Evolutionary conservation across 805 yeast species (phyloP).

Genomic region (Metschnikowia henanensis): DNA sequence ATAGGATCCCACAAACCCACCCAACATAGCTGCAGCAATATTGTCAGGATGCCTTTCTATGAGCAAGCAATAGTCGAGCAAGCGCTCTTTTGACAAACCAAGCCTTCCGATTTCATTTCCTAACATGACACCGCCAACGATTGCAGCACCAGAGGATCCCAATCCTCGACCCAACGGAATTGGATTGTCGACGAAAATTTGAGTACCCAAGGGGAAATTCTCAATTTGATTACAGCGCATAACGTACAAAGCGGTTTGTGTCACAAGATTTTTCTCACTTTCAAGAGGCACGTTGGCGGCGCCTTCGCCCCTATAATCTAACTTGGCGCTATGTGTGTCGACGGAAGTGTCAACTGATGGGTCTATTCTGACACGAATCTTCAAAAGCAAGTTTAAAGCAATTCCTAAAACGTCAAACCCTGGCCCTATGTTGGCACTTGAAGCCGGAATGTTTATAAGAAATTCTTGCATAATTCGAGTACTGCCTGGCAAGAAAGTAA

Average conservation of each 20-base stretch:
- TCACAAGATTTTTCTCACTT: constrained; percentile 80
- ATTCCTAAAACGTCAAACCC: constrained; percentile 97
- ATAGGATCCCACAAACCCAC: constrained; percentile 96
- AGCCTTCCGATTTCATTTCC: constrained; percentile 84
- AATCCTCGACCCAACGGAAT: constrained; percentile 96
- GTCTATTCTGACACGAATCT: constrained; percentile 68
- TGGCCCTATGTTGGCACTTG: constrained; percentile 98
- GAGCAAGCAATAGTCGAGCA: constrained; percentile 94
- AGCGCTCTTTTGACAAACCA: constrained; percentile 70
- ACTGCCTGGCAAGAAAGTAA: too few relatives aligned
- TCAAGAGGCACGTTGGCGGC: constrained; percentile 74
- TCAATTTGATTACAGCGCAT: constrained; percentile 78
- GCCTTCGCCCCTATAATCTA: constrained; percentile 80
- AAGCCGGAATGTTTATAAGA: constrained; percentile 82
- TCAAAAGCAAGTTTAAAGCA: constrained; percentile 75
- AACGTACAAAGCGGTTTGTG: constrained; percentile 91
- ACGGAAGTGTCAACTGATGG: constrained; percentile 42
- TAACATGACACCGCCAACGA: constrained; percentile 91
- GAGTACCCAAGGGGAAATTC: constrained; percentile 82
- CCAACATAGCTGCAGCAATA: constrained; percentile 98
- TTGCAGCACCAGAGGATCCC: constrained; percentile 98
- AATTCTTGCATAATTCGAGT: too few relatives aligned
- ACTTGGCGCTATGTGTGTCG: constrained; percentile 67
- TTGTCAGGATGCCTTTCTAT: constrained; percentile 99
- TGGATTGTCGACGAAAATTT: constrained; percentile 79